Base-by-base conservation (phyloP, 345 rosid species). In the Gossypium herbaceum region DNA sequence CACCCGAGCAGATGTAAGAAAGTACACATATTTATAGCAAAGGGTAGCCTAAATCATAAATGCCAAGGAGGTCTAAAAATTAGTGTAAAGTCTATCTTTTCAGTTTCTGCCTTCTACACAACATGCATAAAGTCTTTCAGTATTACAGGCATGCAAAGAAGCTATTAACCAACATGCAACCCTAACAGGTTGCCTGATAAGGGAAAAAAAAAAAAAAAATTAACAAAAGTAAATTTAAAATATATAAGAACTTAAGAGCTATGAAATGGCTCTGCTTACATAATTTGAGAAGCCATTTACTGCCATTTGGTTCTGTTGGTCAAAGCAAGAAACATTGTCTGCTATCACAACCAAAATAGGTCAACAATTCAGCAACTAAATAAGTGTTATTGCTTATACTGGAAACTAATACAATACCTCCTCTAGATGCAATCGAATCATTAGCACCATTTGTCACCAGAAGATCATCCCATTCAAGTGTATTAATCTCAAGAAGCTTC, bases 401-500 rank as follows among this genome's bases (percentile, higher is more conserved):
- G 51, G 54, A 69, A 55, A 56, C 39, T 24, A 71, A 45, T 45
- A 22, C 15, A 3, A 74, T 82, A 95, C 98, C 97, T 84, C 68
- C 81, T 77, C 63, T 74, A 58, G 85, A 76, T 56, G 73, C 78
- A 70, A 79, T 62, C 24, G 74, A 81, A 73, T 78, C 78, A 73
- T 78, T 76, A 72, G 80, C 79, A 81, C 87, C 88, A 63, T 84
- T 88, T 59, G 82, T 71, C 60, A 88, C 84, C 67, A 92, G 79
- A 63, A 91, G 89, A 80, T 95, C 97, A 81, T 95, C 97, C 99
- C 99, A 95, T 75, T 95, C 99, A 78, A 95, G 97, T 15, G 98
- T 95, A 81, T 93, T 95, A 81, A 95, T 81, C 79, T 95, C 99
- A 65, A 84, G 97, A 85, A 95, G 89, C 83, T 81, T 87, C 84